Conservation (phyloP, 306 rosid species). For the Quercus variabilis region DNA sequence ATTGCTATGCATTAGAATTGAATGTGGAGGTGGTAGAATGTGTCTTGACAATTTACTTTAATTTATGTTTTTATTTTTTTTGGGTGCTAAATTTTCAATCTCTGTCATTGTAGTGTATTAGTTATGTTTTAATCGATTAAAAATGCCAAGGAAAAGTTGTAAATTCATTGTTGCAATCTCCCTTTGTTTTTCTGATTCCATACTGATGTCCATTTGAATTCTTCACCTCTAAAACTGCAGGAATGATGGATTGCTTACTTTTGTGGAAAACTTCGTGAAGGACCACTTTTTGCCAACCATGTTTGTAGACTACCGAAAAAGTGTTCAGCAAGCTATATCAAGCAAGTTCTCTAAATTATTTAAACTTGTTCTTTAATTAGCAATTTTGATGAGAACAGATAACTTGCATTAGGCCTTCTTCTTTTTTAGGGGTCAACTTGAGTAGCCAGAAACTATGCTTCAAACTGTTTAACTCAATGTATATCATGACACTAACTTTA, state of each 20-base stretch:
- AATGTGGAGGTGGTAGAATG: not conserved
- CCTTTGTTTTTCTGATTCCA: slow-evolving; percentile 11
- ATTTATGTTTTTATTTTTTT: not conserved
- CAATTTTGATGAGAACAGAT: slow-evolving; percentile 10
- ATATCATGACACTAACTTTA: not conserved
- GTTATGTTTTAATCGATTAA: not conserved
- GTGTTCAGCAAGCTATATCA: slow-evolving; percentile 99
- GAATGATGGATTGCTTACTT: slow-evolving; percentile 91
- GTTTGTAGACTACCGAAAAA: slow-evolving; percentile 98
- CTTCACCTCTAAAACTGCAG: slow-evolving; percentile 53
- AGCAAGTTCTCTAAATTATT: slow-evolving; percentile 66
- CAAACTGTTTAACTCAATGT: slow-evolving; percentile 1
- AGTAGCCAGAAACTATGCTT: not conserved
- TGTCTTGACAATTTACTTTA: not conserved
- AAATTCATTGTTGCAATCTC: not conserved
- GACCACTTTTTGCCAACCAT: slow-evolving; percentile 95
- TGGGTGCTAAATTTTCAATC: not conserved
- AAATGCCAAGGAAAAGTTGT: not conserved
- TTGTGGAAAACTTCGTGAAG: slow-evolving; percentile 98
- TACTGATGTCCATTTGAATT: slow-evolving; percentile 17
- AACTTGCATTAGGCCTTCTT: slow-evolving; percentile 17
- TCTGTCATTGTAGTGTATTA: not conserved
- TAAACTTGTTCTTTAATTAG: slow-evolving; percentile 3
- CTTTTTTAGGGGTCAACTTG: not conserved
- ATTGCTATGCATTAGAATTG: slow-evolving; percentile 1